These are phyloP conservation scores for Cutaneotrichosporon sp. DNA, from an alignment of 1,284 basidiomycete species.

Conservation along the genomic window DNA sequence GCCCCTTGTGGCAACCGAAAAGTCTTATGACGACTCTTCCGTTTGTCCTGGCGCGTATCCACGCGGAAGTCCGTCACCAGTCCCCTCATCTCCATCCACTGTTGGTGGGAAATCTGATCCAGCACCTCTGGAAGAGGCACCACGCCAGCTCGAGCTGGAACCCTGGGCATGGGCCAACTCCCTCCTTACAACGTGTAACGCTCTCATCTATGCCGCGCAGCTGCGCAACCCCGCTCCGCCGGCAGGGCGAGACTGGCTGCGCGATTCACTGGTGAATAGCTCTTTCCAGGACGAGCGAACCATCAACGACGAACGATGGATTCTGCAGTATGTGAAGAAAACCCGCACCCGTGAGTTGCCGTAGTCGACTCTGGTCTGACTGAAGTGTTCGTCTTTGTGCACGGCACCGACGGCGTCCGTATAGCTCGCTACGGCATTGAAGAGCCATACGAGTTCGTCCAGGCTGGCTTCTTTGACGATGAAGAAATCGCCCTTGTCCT, in stretches of 20 bases:
- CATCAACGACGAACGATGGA: slow-evolving; percentile 7
- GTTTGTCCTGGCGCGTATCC: no score
- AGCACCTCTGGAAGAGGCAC: not conserved
- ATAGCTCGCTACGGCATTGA: not conserved
- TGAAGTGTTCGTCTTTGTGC: not conserved
- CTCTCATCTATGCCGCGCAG: not conserved
- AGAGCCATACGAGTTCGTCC: slow-evolving; percentile 1
- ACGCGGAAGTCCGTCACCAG: not conserved
- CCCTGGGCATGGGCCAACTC: slow-evolving; percentile 19
- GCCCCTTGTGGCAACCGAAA: not conserved
- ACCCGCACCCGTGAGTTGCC: not conserved
- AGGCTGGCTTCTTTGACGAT: slow-evolving; percentile 38
- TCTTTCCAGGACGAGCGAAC: not conserved
- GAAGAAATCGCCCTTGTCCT: slow-evolving; percentile 34
- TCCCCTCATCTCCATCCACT: slow-evolving; percentile 10
- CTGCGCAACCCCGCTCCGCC: not conserved
- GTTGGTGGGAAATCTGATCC: slow-evolving; percentile 3
- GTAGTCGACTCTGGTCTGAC: no score
- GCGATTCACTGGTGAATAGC: not conserved
- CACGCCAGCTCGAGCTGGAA: slow-evolving; percentile 9
- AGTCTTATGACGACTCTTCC: not conserved
- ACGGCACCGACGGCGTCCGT: not conserved
- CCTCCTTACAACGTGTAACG: slow-evolving; percentile 6
- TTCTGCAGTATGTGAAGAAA: not conserved
- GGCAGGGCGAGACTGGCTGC: not conserved